These are phyloP conservation scores for Ramaria sp. DNA, from an alignment of 768 basidiomycete genomes.

Conservation along the genomic window DNA sequence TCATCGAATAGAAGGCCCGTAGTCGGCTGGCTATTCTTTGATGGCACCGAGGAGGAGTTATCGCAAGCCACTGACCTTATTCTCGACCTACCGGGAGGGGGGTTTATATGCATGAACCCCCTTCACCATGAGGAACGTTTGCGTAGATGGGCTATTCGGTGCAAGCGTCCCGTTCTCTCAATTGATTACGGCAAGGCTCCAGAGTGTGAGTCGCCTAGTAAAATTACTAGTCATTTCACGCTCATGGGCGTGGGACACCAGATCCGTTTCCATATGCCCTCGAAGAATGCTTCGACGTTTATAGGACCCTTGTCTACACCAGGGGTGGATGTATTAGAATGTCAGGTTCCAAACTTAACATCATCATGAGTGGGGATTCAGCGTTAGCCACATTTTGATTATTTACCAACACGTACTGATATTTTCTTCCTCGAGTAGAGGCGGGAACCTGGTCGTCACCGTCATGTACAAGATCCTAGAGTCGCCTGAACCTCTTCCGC, in stretches of 20 bases:
- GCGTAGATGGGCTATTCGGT: conserved; percentile 72
- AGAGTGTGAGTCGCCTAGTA: conserved; percentile 52
- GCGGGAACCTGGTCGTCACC: conserved; percentile 77
- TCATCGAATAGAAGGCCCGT: conserved; percentile 79
- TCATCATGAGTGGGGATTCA: conserved; percentile 89
- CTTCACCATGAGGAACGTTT: conserved; percentile 95
- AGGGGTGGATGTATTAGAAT: conserved; percentile 78
- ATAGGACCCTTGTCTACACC: conserved; percentile 70
- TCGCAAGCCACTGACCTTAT: conserved; percentile 67
- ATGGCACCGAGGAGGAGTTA: conserved; percentile 53
- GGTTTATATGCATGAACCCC: conserved; percentile 93
- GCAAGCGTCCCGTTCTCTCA: conserved; percentile 69
- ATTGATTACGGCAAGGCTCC: conserved; percentile 96
- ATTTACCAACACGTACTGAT: conserved; percentile 7
- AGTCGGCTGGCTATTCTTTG: conserved; percentile 74
- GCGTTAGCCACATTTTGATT: conserved; percentile 52
- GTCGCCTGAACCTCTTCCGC: conserved; percentile 42
- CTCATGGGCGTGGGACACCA: conserved; percentile 19
- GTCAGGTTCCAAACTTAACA: conserved; percentile 67
- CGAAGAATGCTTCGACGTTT: conserved; percentile 90
- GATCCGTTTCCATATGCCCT: conserved; percentile 97
- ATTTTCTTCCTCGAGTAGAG: conserved; percentile 36
- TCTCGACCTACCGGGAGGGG: conserved; percentile 91
- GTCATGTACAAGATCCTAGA: conserved; percentile 83
- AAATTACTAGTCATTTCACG: background rate